A percentile compares a stretch with the other conserved stretches of the same genome.
Conservation (phyloP, 805 yeast species). For the Ogataea ramenticola region DNA sequence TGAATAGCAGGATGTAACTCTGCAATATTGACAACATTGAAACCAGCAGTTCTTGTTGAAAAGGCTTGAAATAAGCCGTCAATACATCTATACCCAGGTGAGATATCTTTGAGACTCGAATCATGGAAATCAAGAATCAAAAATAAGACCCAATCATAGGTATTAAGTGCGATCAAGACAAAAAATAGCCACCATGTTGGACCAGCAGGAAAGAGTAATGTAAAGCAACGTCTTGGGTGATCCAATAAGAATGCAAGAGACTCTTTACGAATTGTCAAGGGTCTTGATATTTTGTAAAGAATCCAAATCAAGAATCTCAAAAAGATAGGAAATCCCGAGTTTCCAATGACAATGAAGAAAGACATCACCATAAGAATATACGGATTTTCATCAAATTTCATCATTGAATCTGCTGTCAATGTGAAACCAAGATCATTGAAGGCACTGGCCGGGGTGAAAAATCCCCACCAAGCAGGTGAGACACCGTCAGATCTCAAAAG, state of each 20-base stretch:
- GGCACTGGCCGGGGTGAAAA: conserved; percentile 71
- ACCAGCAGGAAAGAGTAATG: conserved; percentile 80
- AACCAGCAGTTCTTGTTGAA: conserved; percentile 92
- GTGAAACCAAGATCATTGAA: conserved; percentile 86
- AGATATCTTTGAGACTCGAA: conserved; percentile 40
- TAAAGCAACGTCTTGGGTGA: conserved; percentile 96
- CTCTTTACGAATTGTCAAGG: conserved; percentile 58
- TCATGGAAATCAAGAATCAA: conserved; percentile 66
- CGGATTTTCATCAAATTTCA: conserved; percentile 52
- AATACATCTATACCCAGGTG: conserved; percentile 62
- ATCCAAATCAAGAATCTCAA: conserved; percentile 81
- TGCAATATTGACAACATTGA: conserved; percentile 63
- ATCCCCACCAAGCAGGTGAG: conserved; percentile 88
- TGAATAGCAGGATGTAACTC: conserved; percentile 83
- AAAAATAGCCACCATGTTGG: conserved; percentile 94
- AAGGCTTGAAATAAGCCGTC: conserved; percentile 89
- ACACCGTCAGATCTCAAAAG: conserved; percentile 50
- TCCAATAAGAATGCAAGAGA: conserved; percentile 81
- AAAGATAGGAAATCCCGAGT: conserved; percentile 88
- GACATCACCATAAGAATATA: conserved; percentile 55
- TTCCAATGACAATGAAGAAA: conserved; percentile 81
- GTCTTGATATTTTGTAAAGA: conserved; percentile 58
- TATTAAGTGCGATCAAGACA: conserved; percentile 66
- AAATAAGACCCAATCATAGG: conserved; percentile 73
- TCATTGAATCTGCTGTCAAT: conserved; percentile 75